Conservation (phyloP, 441 rosid species). For the Jatropha podagrica region DNA sequence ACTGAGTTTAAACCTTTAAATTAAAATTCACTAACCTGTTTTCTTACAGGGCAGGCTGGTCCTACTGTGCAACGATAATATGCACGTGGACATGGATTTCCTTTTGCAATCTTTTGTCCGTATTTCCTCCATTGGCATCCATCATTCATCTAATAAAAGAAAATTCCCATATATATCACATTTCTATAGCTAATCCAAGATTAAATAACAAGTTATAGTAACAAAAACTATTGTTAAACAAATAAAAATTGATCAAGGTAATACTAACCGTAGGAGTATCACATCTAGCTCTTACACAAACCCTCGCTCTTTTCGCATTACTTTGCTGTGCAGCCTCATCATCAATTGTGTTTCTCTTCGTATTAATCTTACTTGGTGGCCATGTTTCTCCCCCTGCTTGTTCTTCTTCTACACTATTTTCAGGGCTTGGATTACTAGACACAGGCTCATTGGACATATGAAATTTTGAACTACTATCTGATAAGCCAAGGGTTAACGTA, state of each 20-base stretch:
- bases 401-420: slow-evolving; percentile 38
- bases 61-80: slow-evolving; percentile 86
- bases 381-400: slow-evolving; percentile 40
- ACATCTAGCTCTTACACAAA: slow-evolving; percentile 86
- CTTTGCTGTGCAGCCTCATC: slow-evolving; percentile 59
- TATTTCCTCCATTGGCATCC: slow-evolving; percentile 98
- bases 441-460: slow-evolving; percentile 26
- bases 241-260: background rate
- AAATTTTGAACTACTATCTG: slow-evolving; percentile 32
- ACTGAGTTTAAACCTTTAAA: too few relatives aligned
- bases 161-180: too few relatives aligned
- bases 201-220: too few relatives aligned
- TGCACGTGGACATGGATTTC: slow-evolving; percentile 88
- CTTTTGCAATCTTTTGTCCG: slow-evolving; percentile 90
- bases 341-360: slow-evolving; percentile 34
- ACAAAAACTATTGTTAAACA: too few relatives aligned
- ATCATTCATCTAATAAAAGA: slow-evolving; percentile 61
- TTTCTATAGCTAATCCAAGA: too few relatives aligned
- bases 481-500: slow-evolving; percentile 52
- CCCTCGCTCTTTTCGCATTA: slow-evolving; percentile 75
- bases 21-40: slow-evolving; percentile 48
- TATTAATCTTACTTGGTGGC: slow-evolving; percentile 49
- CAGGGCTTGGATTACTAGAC: slow-evolving; percentile 32
- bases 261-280: slow-evolving; percentile 77
- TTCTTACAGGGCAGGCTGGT: slow-evolving; percentile 81